Conservation (phyloP, 331 rosid genomes). For the Arachis monticola region DNA sequence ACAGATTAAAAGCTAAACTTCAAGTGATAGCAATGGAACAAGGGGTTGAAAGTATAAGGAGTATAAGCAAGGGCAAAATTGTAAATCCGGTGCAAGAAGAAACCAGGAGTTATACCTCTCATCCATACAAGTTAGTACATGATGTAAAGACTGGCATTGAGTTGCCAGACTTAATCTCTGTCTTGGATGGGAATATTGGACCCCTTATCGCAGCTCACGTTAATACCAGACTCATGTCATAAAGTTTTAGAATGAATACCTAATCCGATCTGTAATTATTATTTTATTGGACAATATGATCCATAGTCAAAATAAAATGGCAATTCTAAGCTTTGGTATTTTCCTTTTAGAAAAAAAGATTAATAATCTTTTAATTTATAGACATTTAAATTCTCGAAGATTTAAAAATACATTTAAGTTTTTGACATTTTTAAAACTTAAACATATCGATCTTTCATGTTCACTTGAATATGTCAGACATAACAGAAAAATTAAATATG, state of each 20-base stretch:
- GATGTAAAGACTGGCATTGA: constrained; percentile 76
- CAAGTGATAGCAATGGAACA: constrained; percentile 68
- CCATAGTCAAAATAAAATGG: too few species aligned
- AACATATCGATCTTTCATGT: too few species aligned
- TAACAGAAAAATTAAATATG: too few species aligned
- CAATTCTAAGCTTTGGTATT: too few species aligned
- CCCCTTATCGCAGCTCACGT: constrained; percentile 73
- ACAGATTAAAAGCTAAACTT: constrained; percentile 79
- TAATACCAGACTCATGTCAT: constrained; percentile 43
- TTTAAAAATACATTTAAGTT: too few species aligned
- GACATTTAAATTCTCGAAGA: too few species aligned
- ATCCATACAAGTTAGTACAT: constrained; percentile 61
- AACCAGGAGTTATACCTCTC: constrained; percentile 59
- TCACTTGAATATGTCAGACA: too few species aligned
- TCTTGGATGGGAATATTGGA: constrained; percentile 80
- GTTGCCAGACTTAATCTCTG: constrained; percentile 57
- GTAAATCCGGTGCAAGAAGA: constrained; percentile 52
- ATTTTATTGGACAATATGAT: too few species aligned
- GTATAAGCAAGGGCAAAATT: constrained; percentile 57
- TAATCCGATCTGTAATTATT: too few species aligned
- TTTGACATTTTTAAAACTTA: too few species aligned
- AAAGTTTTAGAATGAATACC: not conserved
- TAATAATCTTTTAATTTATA: too few species aligned
- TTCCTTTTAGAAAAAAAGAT: too few species aligned
- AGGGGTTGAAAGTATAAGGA: constrained; percentile 53